Conservation (phyloP, 2,329 filamentous ascomycete species). For the Fusarium clavum region DNA sequence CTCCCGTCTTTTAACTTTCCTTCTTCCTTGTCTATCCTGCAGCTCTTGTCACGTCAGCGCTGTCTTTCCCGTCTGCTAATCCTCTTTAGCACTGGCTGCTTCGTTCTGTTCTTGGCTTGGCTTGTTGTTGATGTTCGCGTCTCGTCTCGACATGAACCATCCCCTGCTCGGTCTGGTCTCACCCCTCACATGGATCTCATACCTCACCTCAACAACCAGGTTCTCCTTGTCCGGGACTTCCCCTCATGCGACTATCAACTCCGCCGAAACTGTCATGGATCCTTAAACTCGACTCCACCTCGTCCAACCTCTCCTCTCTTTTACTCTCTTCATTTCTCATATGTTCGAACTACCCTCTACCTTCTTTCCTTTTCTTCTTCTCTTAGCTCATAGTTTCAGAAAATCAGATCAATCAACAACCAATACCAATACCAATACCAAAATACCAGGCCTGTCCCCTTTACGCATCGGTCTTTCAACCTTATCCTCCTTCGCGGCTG, state of each 20-base stretch:
- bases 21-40: slow-evolving; percentile 8
- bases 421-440: slow-evolving; percentile 1
- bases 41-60: slow-evolving; percentile 11
- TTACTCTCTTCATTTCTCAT: slow-evolving; percentile 33
- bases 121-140: slow-evolving; percentile 32
- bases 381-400: slow-evolving; percentile 6
- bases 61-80: slow-evolving; percentile 6
- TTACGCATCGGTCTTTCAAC: not conserved
- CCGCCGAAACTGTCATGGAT: slow-evolving; percentile 41
- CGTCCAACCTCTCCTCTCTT: slow-evolving; percentile 40
- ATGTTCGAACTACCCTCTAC: slow-evolving; percentile 19
- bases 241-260: slow-evolving; percentile 39
- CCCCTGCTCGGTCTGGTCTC: slow-evolving; percentile 37
- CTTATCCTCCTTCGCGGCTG: slow-evolving; percentile 17
- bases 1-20: slow-evolving; percentile 13
- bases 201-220: slow-evolving; percentile 40
- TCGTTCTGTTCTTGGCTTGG: slow-evolving; percentile 17
- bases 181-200: slow-evolving; percentile 39
- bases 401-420: slow-evolving; percentile 7
- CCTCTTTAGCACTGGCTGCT: slow-evolving; percentile 35
- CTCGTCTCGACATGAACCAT: slow-evolving; percentile 31
- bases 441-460: not conserved
- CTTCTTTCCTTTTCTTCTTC: not conserved
- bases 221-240: slow-evolving; percentile 37
- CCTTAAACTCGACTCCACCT: slow-evolving; percentile 47